Evolutionary conservation across 2,329 filamentous ascomycete genomes (phyloP).

Genomic region (Monosporascus cannonballus): DNA sequence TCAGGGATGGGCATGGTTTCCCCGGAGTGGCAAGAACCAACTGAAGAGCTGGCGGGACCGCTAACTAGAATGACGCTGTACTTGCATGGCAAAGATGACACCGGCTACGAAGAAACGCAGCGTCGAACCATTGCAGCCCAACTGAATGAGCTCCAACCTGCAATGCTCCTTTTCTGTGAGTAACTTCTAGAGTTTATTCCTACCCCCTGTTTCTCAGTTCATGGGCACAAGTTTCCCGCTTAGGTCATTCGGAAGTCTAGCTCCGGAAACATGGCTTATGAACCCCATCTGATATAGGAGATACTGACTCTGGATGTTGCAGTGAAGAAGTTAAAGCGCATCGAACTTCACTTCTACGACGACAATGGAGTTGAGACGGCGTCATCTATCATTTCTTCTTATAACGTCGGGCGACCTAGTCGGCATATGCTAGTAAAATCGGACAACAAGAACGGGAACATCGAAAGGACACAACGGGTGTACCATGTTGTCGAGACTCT

Average conservation of each 20-base stretch:
- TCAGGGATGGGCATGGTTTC: conserved; percentile 46
- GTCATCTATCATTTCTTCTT: conserved; percentile 8
- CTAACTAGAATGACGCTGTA: conserved; percentile 33
- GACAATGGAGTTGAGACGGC: conserved; percentile 4
- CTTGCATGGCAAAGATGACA: conserved; percentile 23
- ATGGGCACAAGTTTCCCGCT: too few species aligned
- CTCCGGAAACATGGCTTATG: too few species aligned
- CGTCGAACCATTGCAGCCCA: conserved; percentile 25
- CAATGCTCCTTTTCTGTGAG: conserved; percentile 32
- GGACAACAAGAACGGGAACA: background rate
- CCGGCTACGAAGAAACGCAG: conserved; percentile 6
- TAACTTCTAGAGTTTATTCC: too few species aligned
- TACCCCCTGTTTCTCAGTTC: too few species aligned
- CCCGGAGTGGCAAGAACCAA: conserved; percentile 31
- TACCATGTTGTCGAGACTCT: conserved; percentile 25
- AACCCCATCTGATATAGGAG: too few species aligned
- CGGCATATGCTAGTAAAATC: conserved; percentile 5
- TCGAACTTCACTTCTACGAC: conserved; percentile 26
- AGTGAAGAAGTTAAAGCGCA: conserved; percentile 30
- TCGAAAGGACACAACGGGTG: conserved; percentile 1
- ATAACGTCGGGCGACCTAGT: background rate
- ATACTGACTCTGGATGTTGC: too few species aligned
- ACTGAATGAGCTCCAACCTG: conserved; percentile 31
- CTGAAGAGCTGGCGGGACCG: conserved; percentile 5
- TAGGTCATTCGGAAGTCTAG: too few species aligned